phyloP scores from a whole-genome alignment of 2,329 filamentous ascomycete genomes.

The Gaeumannomyces tritici region DNA sequence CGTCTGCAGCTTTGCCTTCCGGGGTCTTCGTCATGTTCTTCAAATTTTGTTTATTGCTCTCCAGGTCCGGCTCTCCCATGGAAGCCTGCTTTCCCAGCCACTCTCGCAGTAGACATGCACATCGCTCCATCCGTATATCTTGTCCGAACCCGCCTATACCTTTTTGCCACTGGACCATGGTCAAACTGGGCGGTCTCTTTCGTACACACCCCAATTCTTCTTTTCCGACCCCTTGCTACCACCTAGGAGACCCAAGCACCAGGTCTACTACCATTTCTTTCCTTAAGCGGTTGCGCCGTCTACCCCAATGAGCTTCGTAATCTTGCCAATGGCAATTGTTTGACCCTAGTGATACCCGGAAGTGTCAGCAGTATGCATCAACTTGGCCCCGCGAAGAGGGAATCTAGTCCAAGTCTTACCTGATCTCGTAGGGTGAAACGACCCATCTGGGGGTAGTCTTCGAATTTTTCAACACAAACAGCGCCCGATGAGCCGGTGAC shows the following conservation, averaged over 20 bases:
- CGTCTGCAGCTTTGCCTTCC: background rate
- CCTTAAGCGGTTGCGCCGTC: conserved; percentile 14
- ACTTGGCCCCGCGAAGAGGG: conserved; percentile 10
- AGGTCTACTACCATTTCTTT: background rate
- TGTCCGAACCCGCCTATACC: background rate
- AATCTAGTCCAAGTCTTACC: conserved; percentile 37
- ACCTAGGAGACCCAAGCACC: background rate
- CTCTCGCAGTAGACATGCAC: background rate
- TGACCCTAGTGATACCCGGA: conserved; percentile 57
- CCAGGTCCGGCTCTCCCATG: background rate
- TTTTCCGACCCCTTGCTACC: background rate
- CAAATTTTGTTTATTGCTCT: background rate
- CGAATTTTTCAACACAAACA: conserved; percentile 89
- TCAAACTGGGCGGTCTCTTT: background rate
- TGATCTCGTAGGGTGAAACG: conserved; percentile 85
- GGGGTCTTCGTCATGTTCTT: background rate
- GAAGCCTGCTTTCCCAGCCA: background rate
- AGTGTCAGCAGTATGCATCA: conserved; percentile 12
- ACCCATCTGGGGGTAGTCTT: conserved; percentile 91
- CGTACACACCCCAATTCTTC: background rate
- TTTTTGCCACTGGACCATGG: background rate
- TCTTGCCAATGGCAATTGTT: conserved; percentile 99
- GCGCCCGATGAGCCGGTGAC: conserved; percentile 76
- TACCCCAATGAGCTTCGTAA: conserved; percentile 73
- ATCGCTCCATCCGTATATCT: background rate